Base-by-base conservation (phyloP, 1,284 basidiomycete genomes). In the Boletus smithii region DNA sequence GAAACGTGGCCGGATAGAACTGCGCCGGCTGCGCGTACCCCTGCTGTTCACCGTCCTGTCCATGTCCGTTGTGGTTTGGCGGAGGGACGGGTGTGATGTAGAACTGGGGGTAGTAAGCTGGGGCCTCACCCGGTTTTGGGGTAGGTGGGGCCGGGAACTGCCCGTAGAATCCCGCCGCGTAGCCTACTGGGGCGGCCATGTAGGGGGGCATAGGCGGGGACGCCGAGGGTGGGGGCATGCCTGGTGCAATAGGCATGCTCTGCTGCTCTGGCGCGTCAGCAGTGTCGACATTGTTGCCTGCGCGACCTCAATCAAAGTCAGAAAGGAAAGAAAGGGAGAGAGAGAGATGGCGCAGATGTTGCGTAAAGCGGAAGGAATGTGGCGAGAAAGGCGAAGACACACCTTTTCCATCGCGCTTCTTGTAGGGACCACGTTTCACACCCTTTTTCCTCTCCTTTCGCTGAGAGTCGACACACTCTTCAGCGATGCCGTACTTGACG, bases 401-500 rank as follows among this genome's bases (percentile, higher is more conserved):
- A 87, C 86, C 77, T 77, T 83, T 87, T 76, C 78, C 81, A 83
- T 88, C 85, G 77, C 86, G 85, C 80, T 91, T 90, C 85, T 90
- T 92, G 84, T 92, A 92, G 67, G 90, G 90, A 39, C 89, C 90
- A 58, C 90, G 73, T 75, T 91, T 92, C 61, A 90, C 77, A 55
- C 90, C 89, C 63, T 88, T 90, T 69, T 85, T 85, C 59, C 90
- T 74, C 68, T 91, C 88, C 73, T 91, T 92, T 58, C 89, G 77
- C 69, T 85, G 79, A 39, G 85, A 88, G 71, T 91, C 85, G 58
- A 87, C 71, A 63, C 89, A 92, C 57, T 85, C 83, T 64, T 89
- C 87, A 38, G 79, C 74, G 54, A 87, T 77, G 61, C 88, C 88
- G 60, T 92, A 92, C 70, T 87, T 89, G 66, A 90, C 83, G 59